These are phyloP conservation scores for Fusarium buharicum DNA, from an alignment of 2,329 filamentous ascomycete genomes.

Conservation along the genomic window DNA sequence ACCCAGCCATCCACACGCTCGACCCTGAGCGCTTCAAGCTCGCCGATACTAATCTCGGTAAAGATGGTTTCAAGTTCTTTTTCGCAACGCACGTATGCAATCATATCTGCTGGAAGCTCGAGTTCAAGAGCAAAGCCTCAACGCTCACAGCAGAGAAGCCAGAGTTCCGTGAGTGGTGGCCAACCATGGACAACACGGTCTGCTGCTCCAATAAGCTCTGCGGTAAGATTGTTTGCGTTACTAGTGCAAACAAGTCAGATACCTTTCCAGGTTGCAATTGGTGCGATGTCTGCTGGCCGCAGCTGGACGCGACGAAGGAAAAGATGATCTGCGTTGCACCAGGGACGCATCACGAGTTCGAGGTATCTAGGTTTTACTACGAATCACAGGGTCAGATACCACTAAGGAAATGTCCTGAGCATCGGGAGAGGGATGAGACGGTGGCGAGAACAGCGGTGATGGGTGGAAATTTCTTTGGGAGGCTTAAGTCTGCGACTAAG, in stretches of 20 bases:
- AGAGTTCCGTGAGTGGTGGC: constrained; percentile 49
- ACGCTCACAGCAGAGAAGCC: constrained; percentile 38
- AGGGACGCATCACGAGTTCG: constrained; percentile 47
- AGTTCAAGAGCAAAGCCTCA: constrained; percentile 41
- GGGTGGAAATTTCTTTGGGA: constrained; percentile 23
- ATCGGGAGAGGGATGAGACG: constrained; percentile 16
- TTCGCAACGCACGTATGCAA: constrained; percentile 52
- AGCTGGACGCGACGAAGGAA: constrained; percentile 42
- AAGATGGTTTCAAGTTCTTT: constrained; percentile 54
- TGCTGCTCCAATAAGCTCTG: constrained; percentile 56
- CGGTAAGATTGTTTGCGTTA: constrained; percentile 46
- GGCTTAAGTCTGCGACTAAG: constrained; percentile 19
- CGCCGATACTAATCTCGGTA: constrained; percentile 47
- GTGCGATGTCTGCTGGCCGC: constrained; percentile 50
- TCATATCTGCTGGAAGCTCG: constrained; percentile 46
- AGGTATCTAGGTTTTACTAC: constrained; percentile 50
- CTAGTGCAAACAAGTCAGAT: constrained; percentile 35
- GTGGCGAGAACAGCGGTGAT: constrained; percentile 11
- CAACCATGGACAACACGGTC: constrained; percentile 43
- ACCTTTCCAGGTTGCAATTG: constrained; percentile 45
- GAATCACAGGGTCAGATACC: constrained; percentile 48
- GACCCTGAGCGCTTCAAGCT: constrained; percentile 50
- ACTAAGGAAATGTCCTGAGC: constrained; percentile 40
- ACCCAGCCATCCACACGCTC: constrained; percentile 52
- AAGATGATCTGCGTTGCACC: constrained; percentile 40